Evolutionary conservation across 2,329 filamentous ascomycete species (phyloP), one percentile per base, ranked within the genome.

Genomic region (Xylariales sp.): DNA sequence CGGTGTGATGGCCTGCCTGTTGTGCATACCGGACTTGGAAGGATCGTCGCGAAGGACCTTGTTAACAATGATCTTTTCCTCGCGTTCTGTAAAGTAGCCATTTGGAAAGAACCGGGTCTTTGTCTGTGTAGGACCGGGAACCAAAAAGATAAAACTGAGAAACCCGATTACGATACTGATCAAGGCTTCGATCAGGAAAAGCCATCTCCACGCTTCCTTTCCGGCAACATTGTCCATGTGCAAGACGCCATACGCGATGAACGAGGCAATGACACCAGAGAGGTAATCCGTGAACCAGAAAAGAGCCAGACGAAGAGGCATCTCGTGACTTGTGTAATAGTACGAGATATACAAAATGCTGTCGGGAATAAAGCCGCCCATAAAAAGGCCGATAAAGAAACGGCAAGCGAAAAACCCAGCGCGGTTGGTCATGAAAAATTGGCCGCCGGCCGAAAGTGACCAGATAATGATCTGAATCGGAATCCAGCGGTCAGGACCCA

Each of bases 331-430:
- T 14, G 18, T 34, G 18, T 34, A 34, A 14, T 23, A 34, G 32
- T 34, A 34, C 5, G 32, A 34, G 13, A 34, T n/a, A 15, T 34
- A 34, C 5, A 34, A 11, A 34, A 34, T 34, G 13, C 19, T 21
- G 16, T 34, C 32, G 12, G 32, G 32, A 20, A 34, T 34, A 50
- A 55, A 44, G 52, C 56, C 47, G 74, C 73, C 83, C 82, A 87
- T 58, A 85, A 86, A 61, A 72, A 84, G 37, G 75, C 76, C 17
- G 87, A 62, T 52, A n/a, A 60, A 37, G 40, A 57, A 60, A 35
- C 56, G 44, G 11, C 52, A 55, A 1, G 55, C 56, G 5, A 60
- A 48, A 30, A 60, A 61, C 3, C 55, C 60, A 12, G 52, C 53
- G 11, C 55, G 48, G 17, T 47, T 45, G 17, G 39, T 39, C 21